These are phyloP conservation scores for Yamadazyma mexicana DNA, from an alignment of 1,139 yeast genomes.

Conservation along the genomic window DNA sequence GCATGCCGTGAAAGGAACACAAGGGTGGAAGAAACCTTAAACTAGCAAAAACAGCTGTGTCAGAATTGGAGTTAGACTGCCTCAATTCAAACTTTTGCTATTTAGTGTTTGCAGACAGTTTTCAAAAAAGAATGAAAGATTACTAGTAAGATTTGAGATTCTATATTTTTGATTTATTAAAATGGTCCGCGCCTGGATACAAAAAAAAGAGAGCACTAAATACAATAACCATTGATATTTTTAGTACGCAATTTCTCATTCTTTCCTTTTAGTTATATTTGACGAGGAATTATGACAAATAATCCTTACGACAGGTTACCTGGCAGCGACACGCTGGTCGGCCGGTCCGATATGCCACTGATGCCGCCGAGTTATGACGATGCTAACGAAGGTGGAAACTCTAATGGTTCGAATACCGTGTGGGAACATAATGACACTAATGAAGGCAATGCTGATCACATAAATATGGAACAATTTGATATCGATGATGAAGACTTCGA, in stretches of 20 bases:
- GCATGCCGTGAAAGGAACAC: not conserved
- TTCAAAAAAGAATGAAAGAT: too few species aligned
- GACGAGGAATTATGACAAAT: constrained; percentile 4
- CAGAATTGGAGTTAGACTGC: not conserved
- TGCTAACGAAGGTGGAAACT: constrained; percentile 4
- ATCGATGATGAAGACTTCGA: constrained; percentile 32
- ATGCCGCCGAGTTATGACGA: constrained; percentile 36
- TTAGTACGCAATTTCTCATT: not conserved
- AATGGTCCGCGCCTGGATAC: not conserved
- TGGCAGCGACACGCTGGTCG: constrained; percentile 1
- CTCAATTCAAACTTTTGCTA: too few species aligned
- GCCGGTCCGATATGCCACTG: constrained; percentile 10
- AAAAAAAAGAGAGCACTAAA: too few species aligned
- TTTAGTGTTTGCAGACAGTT: too few species aligned
- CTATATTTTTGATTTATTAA: too few species aligned
- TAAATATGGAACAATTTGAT: constrained; percentile 40
- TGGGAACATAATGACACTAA: constrained; percentile 3
- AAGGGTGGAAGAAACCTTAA: not conserved
- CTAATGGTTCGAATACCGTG: not conserved
- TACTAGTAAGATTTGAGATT: too few species aligned
- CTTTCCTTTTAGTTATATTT: not conserved
- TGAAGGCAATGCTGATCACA: not conserved
- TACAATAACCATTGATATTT: too few species aligned
- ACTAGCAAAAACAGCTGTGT: not conserved
- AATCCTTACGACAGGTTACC: constrained; percentile 7